Evolutionary conservation across 176 grass and related monocot species (phyloP).

Genomic region (Pharus latifolius): DNA sequence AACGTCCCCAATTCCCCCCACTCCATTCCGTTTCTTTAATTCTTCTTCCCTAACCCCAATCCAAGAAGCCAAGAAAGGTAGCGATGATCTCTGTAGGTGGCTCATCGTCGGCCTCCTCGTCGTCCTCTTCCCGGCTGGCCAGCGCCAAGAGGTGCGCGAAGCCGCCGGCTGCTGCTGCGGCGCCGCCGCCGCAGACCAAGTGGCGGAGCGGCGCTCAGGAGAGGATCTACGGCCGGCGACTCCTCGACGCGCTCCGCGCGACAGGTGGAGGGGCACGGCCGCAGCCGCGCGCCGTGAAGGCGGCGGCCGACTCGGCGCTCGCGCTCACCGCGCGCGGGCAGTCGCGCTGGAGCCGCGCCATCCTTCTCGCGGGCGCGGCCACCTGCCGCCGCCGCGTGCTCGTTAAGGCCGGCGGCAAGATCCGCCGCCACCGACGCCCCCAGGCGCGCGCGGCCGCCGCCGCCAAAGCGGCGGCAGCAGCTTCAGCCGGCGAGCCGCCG

Average conservation of each 20-base stretch:
- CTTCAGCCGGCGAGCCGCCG: background rate
- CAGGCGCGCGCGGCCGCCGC: slow-evolving; percentile 1
- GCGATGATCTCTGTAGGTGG: slow-evolving; percentile 40
- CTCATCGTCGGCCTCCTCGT: slow-evolving; percentile 1
- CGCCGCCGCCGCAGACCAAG: slow-evolving; percentile 29
- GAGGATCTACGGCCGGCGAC: slow-evolving; percentile 67
- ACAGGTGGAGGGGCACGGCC: background rate
- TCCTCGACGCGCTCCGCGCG: slow-evolving; percentile 68
- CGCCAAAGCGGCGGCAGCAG: background rate
- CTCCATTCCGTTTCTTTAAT: background rate
- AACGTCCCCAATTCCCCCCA: background rate
- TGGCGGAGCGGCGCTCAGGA: slow-evolving; percentile 73
- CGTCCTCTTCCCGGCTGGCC: slow-evolving; percentile 11
- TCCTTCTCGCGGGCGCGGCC: slow-evolving; percentile 50
- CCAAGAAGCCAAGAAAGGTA: background rate
- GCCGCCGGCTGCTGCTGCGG: background rate
- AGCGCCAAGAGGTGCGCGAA: background rate
- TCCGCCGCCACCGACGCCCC: slow-evolving; percentile 28
- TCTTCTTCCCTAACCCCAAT: too few relatives aligned
- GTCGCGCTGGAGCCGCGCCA: slow-evolving; percentile 92
- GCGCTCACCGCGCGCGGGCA: slow-evolving; percentile 74
- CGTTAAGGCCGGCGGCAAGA: slow-evolving; percentile 63
- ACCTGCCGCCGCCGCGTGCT: slow-evolving; percentile 43
- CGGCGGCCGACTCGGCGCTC: slow-evolving; percentile 73
- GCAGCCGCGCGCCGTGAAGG: slow-evolving; percentile 62